Conservation (phyloP, 768 basidiomycete genomes). For the Macrolepiota fuliginosa region DNA sequence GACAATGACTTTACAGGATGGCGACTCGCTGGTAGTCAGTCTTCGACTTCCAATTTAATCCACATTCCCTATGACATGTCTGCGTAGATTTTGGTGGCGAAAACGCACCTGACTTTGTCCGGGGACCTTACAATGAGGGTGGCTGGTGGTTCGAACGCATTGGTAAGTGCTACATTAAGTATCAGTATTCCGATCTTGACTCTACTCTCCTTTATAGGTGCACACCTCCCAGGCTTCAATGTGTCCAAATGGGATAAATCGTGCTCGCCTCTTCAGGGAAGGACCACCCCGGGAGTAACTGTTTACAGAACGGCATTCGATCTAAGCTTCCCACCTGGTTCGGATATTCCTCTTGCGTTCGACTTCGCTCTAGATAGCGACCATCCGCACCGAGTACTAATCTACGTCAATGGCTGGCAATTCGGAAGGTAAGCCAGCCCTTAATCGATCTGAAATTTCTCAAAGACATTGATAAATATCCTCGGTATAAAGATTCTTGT, state of each 20-base stretch:
- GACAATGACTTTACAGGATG: constrained; percentile 30
- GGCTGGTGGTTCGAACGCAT: constrained; percentile 53
- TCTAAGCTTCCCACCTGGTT: constrained; percentile 45
- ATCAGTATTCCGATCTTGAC: background rate
- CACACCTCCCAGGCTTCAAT: constrained; percentile 60
- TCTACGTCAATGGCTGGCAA: constrained; percentile 75
- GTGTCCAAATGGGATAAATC: constrained; percentile 50
- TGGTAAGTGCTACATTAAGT: constrained; percentile 25
- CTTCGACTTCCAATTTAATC: too few species aligned
- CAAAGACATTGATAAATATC: too few species aligned
- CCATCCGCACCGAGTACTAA: constrained; percentile 57
- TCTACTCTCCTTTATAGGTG: constrained; percentile 29
- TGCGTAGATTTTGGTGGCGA: constrained; percentile 34
- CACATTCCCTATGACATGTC: background rate
- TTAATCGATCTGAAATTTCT: background rate
- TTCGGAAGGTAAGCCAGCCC: constrained; percentile 37
- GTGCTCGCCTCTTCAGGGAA: constrained; percentile 43
- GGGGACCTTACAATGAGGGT: constrained; percentile 59
- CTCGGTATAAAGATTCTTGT: constrained; percentile 28
- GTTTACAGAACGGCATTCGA: constrained; percentile 64
- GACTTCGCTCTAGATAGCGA: constrained; percentile 47
- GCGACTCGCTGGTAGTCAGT: constrained; percentile 39
- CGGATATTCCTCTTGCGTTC: constrained; percentile 59
- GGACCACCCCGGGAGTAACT: constrained; percentile 50
- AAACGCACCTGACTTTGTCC: constrained; percentile 51